phyloP scores from a whole-genome alignment of 345 rosid genomes.

The Linum trigynum region DNA sequence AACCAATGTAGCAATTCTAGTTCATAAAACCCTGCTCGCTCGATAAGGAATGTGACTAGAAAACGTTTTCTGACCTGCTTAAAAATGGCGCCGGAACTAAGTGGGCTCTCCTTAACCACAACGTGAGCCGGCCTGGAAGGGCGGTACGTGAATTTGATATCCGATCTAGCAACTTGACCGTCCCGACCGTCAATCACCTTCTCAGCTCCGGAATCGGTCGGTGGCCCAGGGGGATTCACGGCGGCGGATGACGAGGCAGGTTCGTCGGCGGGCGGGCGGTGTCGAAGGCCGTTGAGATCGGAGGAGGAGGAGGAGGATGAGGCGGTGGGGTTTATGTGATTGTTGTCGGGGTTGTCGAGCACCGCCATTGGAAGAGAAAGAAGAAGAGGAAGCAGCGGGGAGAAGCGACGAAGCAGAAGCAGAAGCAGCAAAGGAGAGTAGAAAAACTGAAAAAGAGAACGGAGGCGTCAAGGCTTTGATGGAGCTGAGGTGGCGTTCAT shows the following conservation, averaged over 20 bases:
- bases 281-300: neutral
- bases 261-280: neutral
- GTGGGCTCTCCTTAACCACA: constrained; percentile 66
- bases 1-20: neutral
- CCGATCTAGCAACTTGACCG: constrained; percentile 13
- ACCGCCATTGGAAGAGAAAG: constrained; percentile 3
- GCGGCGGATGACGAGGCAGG: neutral
- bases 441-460: too few relatives aligned
- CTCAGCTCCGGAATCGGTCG: neutral
- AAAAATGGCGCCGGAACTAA: constrained; percentile 79
- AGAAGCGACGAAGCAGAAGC: neutral
- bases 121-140: constrained; percentile 81
- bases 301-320: neutral
- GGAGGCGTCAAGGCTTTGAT: neutral
- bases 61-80: constrained; percentile 42
- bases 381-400: neutral
- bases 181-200: constrained; percentile 19
- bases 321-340: neutral
- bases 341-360: neutral
- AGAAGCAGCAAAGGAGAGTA: neutral
- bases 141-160: constrained; percentile 42
- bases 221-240: neutral
- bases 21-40: neutral
- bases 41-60: neutral
- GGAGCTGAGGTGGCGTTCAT: neutral